phyloP scores from a whole-genome alignment of 805 yeast species.

The Maudiozyma turicensis region DNA sequence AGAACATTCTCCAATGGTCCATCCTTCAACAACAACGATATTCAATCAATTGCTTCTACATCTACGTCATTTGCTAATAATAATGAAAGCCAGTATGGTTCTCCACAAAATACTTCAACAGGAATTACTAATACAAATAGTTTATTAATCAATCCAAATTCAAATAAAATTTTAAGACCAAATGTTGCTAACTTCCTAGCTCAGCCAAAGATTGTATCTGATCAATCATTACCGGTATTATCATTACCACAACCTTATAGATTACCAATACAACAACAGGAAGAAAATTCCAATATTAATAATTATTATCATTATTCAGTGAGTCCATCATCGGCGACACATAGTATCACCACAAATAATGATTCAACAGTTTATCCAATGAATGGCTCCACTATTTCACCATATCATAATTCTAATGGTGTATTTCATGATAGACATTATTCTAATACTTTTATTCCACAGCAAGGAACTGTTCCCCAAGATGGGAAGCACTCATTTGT shows the following conservation, averaged over 20 bases:
- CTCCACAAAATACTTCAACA: neutral
- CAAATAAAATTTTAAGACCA: neutral
- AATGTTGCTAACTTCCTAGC: slow-evolving; percentile 1
- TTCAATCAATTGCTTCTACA: neutral
- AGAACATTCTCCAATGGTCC: neutral
- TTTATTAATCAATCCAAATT: neutral
- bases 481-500: neutral
- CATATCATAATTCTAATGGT: neutral
- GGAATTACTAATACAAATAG: neutral
- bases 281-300: neutral
- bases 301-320: neutral
- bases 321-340: neutral
- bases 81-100: neutral
- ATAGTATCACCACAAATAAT: neutral
- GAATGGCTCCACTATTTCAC: neutral
- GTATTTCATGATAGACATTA: neutral
- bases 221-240: neutral
- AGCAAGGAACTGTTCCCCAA: neutral
- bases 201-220: slow-evolving; percentile 1
- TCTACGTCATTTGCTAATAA: neutral
- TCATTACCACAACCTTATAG: slow-evolving; percentile 3
- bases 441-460: neutral
- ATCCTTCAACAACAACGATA: neutral
- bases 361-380: neutral
- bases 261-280: neutral